A percentile compares a stretch with the other conserved stretches of the same genome.
These are phyloP conservation scores for Aureobasidium sp. DNA, from an alignment of 2,329 filamentous ascomycete species.

Conservation along the genomic window DNA sequence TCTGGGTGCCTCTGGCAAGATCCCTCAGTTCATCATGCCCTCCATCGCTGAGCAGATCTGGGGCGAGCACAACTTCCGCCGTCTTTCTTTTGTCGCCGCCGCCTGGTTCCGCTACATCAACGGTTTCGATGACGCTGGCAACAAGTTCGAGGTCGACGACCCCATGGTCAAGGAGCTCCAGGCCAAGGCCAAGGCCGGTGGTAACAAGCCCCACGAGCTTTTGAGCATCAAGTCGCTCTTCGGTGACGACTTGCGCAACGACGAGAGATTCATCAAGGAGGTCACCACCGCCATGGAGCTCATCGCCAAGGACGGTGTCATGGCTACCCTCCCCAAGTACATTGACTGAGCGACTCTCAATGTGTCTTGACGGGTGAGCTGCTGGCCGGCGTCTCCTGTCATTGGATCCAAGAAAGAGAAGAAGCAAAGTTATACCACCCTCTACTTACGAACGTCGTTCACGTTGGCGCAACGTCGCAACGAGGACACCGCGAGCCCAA, in stretches of 20 bases:
- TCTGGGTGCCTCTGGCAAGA: slow-evolving; percentile 48
- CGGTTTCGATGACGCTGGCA: slow-evolving; percentile 45
- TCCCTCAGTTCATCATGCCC: slow-evolving; percentile 47
- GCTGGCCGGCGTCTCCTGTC: neutral
- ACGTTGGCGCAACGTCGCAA: neutral
- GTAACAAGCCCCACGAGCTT: slow-evolving; percentile 36
- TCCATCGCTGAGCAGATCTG: slow-evolving; percentile 43
- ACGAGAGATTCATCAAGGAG: slow-evolving; percentile 43
- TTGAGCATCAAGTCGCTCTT: slow-evolving; percentile 44
- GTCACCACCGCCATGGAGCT: slow-evolving; percentile 43
- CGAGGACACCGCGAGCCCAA: neutral
- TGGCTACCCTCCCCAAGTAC: slow-evolving; percentile 47
- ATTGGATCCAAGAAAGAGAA: neutral
- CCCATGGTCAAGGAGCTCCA: slow-evolving; percentile 45
- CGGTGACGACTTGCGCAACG: slow-evolving; percentile 45
- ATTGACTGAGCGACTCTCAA: slow-evolving; percentile 5
- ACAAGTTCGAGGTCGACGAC: slow-evolving; percentile 39
- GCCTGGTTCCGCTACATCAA: slow-evolving; percentile 48
- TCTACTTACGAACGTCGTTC: neutral
- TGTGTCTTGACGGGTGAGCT: neutral
- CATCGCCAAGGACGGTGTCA: slow-evolving; percentile 41
- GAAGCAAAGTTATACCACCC: neutral
- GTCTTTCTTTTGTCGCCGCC: slow-evolving; percentile 43
- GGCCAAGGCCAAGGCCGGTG: slow-evolving; percentile 39
- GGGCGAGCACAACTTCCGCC: slow-evolving; percentile 35